Conservation (phyloP, 148 eudicot genomes). For the Arbutus unedo region DNA sequence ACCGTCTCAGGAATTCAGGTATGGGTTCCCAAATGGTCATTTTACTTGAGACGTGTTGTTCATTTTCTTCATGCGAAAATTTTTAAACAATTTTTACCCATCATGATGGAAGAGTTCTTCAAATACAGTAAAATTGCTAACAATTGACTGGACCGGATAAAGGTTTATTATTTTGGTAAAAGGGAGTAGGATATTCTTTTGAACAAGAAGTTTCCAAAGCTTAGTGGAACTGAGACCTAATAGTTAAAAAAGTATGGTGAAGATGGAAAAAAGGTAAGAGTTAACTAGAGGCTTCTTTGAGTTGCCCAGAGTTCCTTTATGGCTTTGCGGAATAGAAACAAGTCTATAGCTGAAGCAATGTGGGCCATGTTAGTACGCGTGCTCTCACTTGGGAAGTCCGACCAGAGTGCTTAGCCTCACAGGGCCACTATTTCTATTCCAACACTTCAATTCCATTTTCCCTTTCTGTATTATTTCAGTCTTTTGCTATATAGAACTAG, state of each 20-base stretch:
- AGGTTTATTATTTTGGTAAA: background rate
- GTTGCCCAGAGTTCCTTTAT: background rate
- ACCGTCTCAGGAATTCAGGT: constrained; percentile 99
- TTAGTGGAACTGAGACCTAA: background rate
- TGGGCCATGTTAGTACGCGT: background rate
- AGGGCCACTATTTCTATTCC: too few species aligned
- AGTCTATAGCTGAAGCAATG: background rate
- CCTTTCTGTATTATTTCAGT: too few species aligned
- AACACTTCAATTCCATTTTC: too few species aligned
- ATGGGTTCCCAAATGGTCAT: constrained; percentile 4
- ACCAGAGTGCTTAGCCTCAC: too few species aligned
- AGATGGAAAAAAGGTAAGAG: background rate
- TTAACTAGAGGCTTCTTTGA: background rate
- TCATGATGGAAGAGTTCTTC: constrained; percentile 9
- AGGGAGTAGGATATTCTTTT: background rate
- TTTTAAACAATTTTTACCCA: background rate
- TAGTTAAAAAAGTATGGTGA: background rate
- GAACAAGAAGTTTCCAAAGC: background rate
- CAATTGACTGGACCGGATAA: background rate
- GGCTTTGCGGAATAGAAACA: background rate
- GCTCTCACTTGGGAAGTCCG: too few species aligned
- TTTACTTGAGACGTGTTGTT: background rate
- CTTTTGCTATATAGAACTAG: background rate
- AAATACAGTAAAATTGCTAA: background rate
- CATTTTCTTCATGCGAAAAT: background rate